phyloP scores from a whole-genome alignment of 139 green algal genomes.

The Tetradesmus lagerheimii region DNA sequence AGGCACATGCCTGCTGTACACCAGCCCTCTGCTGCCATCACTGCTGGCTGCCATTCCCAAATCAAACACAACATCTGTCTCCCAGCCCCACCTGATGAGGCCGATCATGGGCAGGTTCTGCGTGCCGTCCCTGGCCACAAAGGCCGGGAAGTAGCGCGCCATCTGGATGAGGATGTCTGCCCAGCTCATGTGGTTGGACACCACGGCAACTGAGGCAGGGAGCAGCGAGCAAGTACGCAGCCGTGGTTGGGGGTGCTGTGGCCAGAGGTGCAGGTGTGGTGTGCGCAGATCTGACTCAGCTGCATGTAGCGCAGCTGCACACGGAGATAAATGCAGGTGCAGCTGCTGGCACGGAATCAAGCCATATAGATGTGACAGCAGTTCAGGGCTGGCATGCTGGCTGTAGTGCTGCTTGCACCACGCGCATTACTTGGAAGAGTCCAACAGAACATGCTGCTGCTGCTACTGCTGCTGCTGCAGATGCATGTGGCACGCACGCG shows the following conservation, averaged over 20 bases:
- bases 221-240: not conserved
- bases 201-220: slow-evolving; percentile 61
- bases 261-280: not conserved
- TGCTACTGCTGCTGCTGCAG: not conserved
- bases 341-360: too few relatives aligned
- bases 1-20: too few relatives aligned
- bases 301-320: not conserved
- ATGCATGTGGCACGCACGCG: not conserved
- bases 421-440: too few relatives aligned
- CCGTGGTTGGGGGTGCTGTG: too few relatives aligned
- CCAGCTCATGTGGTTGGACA: slow-evolving; percentile 90
- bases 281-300: not conserved
- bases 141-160: slow-evolving; percentile 79
- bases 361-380: too few relatives aligned
- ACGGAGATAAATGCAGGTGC: too few relatives aligned
- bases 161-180: slow-evolving; percentile 92
- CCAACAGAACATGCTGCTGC: not conserved
- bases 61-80: not conserved
- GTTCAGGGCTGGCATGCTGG: too few relatives aligned
- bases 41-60: not conserved
- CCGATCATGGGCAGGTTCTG: slow-evolving; percentile 77
- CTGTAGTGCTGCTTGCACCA: too few relatives aligned
- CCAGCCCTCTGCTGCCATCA: not conserved
- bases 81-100: slow-evolving; percentile 70
- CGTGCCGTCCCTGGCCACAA: slow-evolving; percentile 82